Evolutionary conservation across 345 rosid genomes (phyloP).

Genomic region (Eutrema yunnanense): DNA sequence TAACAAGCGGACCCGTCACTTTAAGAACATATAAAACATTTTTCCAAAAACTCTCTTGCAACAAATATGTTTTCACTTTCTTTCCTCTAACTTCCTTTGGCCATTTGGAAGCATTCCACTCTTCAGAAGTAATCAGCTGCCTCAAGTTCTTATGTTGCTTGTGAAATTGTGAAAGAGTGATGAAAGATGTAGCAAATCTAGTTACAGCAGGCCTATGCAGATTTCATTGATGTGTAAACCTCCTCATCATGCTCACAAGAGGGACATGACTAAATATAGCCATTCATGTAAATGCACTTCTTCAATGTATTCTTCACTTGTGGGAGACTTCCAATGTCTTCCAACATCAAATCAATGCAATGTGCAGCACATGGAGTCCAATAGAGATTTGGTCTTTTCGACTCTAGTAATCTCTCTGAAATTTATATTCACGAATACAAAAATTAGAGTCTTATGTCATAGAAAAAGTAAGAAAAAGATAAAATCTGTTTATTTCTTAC

Average conservation of each 20-base stretch:
- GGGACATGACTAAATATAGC: neutral
- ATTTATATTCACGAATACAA: too few relatives aligned
- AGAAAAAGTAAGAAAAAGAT: too few relatives aligned
- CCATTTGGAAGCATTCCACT: neutral
- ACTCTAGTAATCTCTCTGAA: neutral
- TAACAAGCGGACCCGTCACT: neutral
- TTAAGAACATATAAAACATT: neutral
- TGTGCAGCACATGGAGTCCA: neutral
- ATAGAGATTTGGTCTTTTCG: neutral
- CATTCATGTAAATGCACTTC: neutral
- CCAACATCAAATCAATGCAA: neutral
- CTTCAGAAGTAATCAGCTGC: neutral
- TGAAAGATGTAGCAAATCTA: neutral
- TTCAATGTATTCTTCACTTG: neutral
- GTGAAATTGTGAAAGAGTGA: neutral
- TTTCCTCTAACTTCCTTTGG: neutral
- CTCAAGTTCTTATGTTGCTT: neutral
- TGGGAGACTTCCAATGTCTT: neutral
- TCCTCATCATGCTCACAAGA: neutral
- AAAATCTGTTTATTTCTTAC: too few relatives aligned
- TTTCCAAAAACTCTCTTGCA: neutral
- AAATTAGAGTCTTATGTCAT: too few relatives aligned
- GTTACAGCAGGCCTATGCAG: neutral
- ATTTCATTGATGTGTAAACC: neutral
- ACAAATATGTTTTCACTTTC: neutral